These are phyloP conservation scores for Narthecium ossifragum DNA, from an alignment of 106 monocot species.

Conservation along the genomic window DNA sequence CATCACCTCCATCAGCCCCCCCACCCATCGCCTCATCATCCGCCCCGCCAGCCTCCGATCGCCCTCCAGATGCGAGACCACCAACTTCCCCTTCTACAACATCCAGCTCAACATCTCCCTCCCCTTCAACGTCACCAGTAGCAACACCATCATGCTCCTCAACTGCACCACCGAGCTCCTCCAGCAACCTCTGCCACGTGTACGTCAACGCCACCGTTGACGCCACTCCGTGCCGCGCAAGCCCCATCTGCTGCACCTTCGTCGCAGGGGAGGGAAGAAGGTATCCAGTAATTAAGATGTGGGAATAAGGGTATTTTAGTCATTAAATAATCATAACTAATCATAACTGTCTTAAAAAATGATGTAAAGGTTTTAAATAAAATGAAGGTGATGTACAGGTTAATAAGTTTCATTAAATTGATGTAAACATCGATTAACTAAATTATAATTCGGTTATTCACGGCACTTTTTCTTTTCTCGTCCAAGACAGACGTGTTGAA, in stretches of 20 bases:
- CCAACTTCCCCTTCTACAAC: conserved; percentile 36
- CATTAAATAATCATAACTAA: too few species aligned
- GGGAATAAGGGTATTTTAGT: too few species aligned
- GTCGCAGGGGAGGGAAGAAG: conserved; percentile 61
- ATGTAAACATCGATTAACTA: too few species aligned
- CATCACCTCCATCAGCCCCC: conserved; percentile 53
- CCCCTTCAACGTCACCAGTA: conserved; percentile 77
- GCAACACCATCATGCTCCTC: conserved; percentile 77
- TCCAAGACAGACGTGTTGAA: too few species aligned
- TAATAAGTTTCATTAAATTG: too few species aligned
- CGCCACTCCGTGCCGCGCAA: conserved; percentile 25
- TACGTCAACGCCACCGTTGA: conserved; percentile 31
- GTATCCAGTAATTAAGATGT: too few species aligned
- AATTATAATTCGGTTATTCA: too few species aligned
- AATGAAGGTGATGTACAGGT: too few species aligned
- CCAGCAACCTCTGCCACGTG: conserved; percentile 50
- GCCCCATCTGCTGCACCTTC: conserved; percentile 56
- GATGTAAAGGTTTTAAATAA: too few species aligned
- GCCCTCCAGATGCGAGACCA: conserved; percentile 35
- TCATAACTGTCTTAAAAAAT: too few species aligned
- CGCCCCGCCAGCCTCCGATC: conserved; percentile 39
- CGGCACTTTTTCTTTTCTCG: too few species aligned
- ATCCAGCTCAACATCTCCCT: conserved; percentile 43
- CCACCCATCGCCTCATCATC: conserved; percentile 44
- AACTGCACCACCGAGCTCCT: conserved; percentile 50